Percentiles rank a stretch among this genome's conserved stretches.
Evolutionary conservation across 441 rosid genomes (phyloP).

Genomic region (Viola pubescens): DNA sequence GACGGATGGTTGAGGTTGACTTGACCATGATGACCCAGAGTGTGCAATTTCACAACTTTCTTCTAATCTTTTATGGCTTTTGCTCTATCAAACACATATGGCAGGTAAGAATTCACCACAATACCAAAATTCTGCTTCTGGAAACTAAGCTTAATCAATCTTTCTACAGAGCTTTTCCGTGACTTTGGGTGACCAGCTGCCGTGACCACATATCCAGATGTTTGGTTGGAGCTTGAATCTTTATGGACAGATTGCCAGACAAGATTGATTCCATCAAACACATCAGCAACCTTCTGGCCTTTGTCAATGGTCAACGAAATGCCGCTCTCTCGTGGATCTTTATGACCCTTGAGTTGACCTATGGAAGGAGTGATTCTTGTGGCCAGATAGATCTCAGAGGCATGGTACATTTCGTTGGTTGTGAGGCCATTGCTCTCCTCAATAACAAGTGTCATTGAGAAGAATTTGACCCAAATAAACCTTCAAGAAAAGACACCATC

Average conservation of each 20-base stretch:
- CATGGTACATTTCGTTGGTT: not conserved
- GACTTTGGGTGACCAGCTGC: too few relatives aligned
- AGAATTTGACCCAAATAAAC: not conserved
- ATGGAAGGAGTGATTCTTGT: slow-evolving; percentile 1
- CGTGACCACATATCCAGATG: not conserved
- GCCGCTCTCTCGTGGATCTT: not conserved
- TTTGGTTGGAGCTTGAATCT: not conserved
- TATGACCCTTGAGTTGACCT: not conserved
- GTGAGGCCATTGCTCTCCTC: not conserved
- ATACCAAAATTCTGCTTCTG: not conserved
- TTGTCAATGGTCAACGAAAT: too few relatives aligned
- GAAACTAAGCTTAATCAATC: not conserved
- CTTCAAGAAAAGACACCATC: not conserved
- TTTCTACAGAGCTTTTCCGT: not conserved
- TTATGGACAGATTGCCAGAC: not conserved
- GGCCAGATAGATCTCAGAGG: not conserved
- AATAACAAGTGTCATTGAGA: not conserved
- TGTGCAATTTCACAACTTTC: slow-evolving; percentile 19
- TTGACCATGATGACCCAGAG: slow-evolving; percentile 6
- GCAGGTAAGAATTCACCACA: slow-evolving; percentile 8
- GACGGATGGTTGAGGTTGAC: not conserved
- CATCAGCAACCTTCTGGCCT: too few relatives aligned
- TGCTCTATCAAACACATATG: slow-evolving; percentile 18
- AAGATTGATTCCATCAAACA: not conserved
- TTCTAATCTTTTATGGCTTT: slow-evolving; percentile 22